Evolutionary conservation across 2,329 filamentous ascomycete genomes (phyloP).

Genomic region (Colletotrichum camelliae): DNA sequence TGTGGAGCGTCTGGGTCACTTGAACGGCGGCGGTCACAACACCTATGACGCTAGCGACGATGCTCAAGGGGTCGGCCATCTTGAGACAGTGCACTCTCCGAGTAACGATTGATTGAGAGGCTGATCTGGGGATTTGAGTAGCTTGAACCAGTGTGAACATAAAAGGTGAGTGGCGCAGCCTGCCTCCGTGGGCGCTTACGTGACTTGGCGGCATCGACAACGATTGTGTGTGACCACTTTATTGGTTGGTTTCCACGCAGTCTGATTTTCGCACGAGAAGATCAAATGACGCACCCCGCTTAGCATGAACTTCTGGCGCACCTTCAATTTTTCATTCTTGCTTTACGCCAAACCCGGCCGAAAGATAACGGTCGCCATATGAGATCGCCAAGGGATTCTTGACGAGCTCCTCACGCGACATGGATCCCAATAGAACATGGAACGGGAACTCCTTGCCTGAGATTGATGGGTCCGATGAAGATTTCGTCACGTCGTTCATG

Average conservation of each 20-base stretch:
- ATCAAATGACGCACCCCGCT: background rate
- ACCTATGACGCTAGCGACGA: too few species aligned
- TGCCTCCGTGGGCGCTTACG: background rate
- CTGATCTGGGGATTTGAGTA: too few species aligned
- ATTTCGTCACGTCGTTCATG: too few species aligned
- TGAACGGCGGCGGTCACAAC: too few species aligned
- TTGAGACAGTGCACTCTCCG: too few species aligned
- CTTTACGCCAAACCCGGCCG: background rate
- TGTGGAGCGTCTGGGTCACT: background rate
- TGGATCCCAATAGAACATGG: background rate
- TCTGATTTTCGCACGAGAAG: background rate
- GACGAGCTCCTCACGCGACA: background rate
- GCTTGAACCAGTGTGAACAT: background rate
- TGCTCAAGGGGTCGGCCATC: too few species aligned
- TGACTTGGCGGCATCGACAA: background rate
- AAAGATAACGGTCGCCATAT: background rate
- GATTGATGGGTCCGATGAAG: too few species aligned
- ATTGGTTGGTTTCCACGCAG: too few species aligned
- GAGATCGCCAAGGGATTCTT: background rate
- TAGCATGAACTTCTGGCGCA: background rate
- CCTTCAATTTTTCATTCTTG: background rate
- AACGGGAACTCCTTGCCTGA: too few species aligned
- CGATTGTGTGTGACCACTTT: background rate
- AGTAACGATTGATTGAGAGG: background rate
- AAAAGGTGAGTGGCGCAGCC: background rate